Evolutionary conservation across 2,329 filamentous ascomycete genomes (phyloP).

Genomic region (Diaporthe ampelina): DNA sequence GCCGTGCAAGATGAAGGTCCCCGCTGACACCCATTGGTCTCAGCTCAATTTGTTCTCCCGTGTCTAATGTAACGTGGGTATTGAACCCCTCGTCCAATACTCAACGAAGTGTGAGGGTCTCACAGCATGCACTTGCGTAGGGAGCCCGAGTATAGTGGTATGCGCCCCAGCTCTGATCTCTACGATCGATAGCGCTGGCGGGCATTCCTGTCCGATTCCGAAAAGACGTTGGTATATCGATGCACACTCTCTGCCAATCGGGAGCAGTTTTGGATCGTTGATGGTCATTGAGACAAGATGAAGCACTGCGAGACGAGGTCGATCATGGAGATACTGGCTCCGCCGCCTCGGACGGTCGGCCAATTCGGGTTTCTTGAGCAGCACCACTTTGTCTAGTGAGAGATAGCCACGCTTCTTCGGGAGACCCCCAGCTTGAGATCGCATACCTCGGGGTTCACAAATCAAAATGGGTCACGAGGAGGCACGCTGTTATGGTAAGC

Average conservation of each 20-base stretch:
- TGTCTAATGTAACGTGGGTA: constrained; percentile 10
- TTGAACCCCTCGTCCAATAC: constrained; percentile 2
- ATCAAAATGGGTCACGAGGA: not conserved
- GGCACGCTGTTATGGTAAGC: not conserved
- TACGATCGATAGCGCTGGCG: not conserved
- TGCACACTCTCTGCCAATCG: constrained; percentile 18
- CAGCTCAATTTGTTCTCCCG: constrained; percentile 3
- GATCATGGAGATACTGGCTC: constrained; percentile 23
- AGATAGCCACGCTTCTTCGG: not conserved
- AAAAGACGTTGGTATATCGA: not conserved
- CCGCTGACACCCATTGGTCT: not conserved
- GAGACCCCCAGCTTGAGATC: not conserved
- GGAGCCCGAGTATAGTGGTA: not conserved
- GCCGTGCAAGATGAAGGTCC: constrained; percentile 10
- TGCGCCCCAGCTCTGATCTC: not conserved
- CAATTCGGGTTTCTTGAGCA: not conserved
- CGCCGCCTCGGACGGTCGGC: not conserved
- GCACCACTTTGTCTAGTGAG: not conserved
- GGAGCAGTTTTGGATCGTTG: not conserved
- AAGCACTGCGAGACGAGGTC: constrained; percentile 4
- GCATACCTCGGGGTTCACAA: not conserved
- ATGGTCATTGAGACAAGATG: constrained; percentile 6
- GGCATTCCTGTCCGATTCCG: not conserved
- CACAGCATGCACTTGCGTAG: constrained; percentile 9
- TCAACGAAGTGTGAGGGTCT: not conserved